phyloP scores from a whole-genome alignment of 345 rosid genomes.

The Boechera retrofracta region DNA sequence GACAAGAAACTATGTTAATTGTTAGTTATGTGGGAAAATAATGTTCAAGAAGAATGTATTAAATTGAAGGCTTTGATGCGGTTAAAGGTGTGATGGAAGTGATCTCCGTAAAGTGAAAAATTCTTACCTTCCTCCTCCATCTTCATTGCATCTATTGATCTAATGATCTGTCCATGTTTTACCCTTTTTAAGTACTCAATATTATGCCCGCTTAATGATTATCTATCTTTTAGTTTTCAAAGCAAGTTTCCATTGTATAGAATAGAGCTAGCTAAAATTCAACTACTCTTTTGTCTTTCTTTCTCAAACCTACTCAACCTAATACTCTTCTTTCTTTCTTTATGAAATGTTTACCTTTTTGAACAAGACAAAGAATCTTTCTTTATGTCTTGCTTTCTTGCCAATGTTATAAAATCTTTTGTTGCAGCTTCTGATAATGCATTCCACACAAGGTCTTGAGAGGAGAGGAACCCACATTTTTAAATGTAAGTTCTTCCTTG shows the following conservation, averaged over 20 bases:
- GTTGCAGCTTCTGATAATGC: constrained; percentile 35
- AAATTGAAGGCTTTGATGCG: constrained; percentile 30
- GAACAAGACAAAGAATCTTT: constrained; percentile 35
- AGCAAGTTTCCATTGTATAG: constrained; percentile 28
- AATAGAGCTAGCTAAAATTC: constrained; percentile 1
- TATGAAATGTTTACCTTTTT: constrained; percentile 30
- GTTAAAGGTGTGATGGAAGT: constrained; percentile 44
- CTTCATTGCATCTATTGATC: background rate
- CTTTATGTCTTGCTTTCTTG: constrained; percentile 37
- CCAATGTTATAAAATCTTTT: constrained; percentile 27
- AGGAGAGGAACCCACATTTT: constrained; percentile 15
- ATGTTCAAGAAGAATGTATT: constrained; percentile 68
- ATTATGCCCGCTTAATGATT: constrained; percentile 23
- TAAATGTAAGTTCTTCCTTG: constrained; percentile 11
- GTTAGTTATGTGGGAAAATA: constrained; percentile 49
- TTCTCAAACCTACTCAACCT: constrained; percentile 41
- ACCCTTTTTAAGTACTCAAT: background rate
- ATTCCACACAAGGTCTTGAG: constrained; percentile 30
- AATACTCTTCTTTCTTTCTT: constrained; percentile 11
- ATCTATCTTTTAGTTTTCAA: background rate
- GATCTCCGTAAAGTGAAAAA: constrained; percentile 52
- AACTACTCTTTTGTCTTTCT: constrained; percentile 30
- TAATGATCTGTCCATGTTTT: background rate
- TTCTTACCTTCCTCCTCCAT: background rate
- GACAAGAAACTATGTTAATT: constrained; percentile 4